phyloP scores from a whole-genome alignment of 108 stramenopile species.

The Bacterosira constricta region DNA sequence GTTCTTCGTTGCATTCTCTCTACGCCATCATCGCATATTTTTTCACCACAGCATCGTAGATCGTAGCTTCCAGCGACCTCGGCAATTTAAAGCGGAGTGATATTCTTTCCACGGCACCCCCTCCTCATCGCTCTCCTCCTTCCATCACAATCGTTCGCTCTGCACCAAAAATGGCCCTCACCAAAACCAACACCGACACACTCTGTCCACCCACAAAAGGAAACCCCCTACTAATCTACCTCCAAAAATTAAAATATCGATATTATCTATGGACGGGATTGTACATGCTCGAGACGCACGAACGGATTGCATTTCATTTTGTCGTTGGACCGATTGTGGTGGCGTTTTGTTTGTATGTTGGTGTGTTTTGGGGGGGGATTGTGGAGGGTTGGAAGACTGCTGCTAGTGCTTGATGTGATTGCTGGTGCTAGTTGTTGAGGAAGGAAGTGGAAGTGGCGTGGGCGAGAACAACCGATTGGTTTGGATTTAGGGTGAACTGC shows the following conservation, averaged over 20 bases:
- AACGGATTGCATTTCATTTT: conserved; percentile 64
- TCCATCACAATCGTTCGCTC: background rate
- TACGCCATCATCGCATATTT: no score
- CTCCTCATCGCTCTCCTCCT: background rate
- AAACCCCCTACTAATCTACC: conserved; percentile 26
- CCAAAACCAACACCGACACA: conserved; percentile 79
- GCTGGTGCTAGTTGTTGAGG: no score
- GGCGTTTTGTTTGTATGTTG: conserved; percentile 48
- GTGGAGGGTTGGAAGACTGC: conserved; percentile 39
- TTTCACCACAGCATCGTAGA: no score
- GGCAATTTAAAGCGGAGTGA: conserved; percentile 3
- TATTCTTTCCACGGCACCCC: background rate
- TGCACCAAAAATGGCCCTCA: conserved; percentile 50
- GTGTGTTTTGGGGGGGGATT: conserved; percentile 51
- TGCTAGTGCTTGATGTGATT: conserved; percentile 12
- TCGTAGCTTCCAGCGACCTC: no score
- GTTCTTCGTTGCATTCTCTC: no score
- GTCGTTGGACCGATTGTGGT: conserved; percentile 57
- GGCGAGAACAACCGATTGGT: no score
- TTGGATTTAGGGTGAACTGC: no score
- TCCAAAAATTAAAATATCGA: conserved; percentile 61
- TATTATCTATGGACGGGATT: conserved; percentile 85
- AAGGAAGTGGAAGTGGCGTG: no score
- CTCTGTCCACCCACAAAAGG: conserved; percentile 51
- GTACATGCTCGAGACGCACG: conserved; percentile 82